Percentiles rank a stretch among this genome's conserved stretches.
Evolutionary conservation across 2,329 filamentous ascomycete species (phyloP).

Genomic region (Didymella glomerata): DNA sequence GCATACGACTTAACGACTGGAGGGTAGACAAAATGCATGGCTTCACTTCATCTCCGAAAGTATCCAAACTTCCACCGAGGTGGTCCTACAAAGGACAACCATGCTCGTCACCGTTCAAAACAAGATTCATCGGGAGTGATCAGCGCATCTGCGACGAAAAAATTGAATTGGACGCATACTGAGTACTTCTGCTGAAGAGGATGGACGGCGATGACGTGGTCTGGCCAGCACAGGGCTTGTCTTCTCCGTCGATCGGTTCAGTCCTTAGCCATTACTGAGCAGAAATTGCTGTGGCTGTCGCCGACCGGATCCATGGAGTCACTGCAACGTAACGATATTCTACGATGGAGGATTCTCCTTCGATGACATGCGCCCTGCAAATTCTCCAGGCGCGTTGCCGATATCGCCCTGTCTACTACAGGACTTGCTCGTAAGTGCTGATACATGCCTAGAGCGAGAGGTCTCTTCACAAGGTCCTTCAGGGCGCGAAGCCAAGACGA

Average conservation of each 20-base stretch:
- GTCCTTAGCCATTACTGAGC: not conserved
- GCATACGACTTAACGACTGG: conserved; percentile 1
- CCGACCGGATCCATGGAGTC: not conserved
- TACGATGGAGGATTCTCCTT: not conserved
- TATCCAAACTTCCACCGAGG: not conserved
- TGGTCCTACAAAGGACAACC: not conserved
- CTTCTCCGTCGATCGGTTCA: not conserved
- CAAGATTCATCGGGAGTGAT: not conserved
- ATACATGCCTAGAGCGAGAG: not conserved
- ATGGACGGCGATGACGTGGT: not conserved
- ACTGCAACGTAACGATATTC: not conserved
- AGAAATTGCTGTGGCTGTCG: not conserved
- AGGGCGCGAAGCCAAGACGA: not conserved
- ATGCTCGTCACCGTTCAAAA: not conserved
- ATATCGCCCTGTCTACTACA: not conserved
- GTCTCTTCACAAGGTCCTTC: not conserved
- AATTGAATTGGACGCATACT: not conserved
- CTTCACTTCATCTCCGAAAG: not conserved
- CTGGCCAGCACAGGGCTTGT: not conserved
- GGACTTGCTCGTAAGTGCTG: too few species aligned
- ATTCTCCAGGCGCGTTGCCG: not conserved
- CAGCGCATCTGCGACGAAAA: not conserved
- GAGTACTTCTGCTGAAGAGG: not conserved
- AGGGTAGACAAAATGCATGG: conserved; percentile 21
- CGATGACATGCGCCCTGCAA: too few species aligned